phyloP scores from a whole-genome alignment of 2,329 filamentous ascomycete species.

The Rhynchosporium secalis region DNA sequence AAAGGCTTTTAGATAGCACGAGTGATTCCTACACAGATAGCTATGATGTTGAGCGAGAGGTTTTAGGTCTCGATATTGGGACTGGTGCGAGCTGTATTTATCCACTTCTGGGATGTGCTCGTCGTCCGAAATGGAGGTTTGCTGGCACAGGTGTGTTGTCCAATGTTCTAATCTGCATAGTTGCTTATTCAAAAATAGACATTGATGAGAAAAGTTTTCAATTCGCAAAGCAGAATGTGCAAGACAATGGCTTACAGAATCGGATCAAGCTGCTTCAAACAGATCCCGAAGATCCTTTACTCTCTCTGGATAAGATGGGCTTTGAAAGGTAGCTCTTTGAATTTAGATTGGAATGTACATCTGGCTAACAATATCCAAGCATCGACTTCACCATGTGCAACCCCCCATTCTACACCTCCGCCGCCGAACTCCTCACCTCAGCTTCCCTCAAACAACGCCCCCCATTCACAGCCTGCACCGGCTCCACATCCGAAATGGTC shows the following conservation, averaged over 20 bases:
- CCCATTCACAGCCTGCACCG: slow-evolving; percentile 74
- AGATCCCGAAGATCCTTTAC: slow-evolving; percentile 51
- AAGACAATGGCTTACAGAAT: slow-evolving; percentile 60
- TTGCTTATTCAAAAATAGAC: slow-evolving; percentile 51
- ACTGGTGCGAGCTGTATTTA: slow-evolving; percentile 93
- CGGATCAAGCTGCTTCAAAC: slow-evolving; percentile 66
- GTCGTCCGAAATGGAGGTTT: slow-evolving; percentile 70
- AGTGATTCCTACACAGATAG: slow-evolving; percentile 45
- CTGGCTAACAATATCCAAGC: slow-evolving; percentile 36
- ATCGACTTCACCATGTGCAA: slow-evolving; percentile 92
- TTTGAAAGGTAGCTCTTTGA: slow-evolving; percentile 41
- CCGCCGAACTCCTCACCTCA: slow-evolving; percentile 64
- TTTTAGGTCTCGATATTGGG: slow-evolving; percentile 79
- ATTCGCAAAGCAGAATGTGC: slow-evolving; percentile 67
- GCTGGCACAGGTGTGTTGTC: slow-evolving; percentile 57
- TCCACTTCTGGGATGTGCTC: slow-evolving; percentile 72
- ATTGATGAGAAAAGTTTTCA: slow-evolving; percentile 70
- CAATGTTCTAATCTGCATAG: slow-evolving; percentile 29
- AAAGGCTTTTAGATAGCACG: slow-evolving; percentile 71
- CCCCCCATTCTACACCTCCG: slow-evolving; percentile 87
- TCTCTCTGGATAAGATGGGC: slow-evolving; percentile 56
- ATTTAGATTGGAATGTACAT: neutral
- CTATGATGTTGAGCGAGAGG: slow-evolving; percentile 54
- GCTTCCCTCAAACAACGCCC: slow-evolving; percentile 65
- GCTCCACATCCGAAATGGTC: slow-evolving; percentile 83